Percentiles rank a stretch among this genome's conserved stretches.
Conservation (phyloP, 2,329 filamentous ascomycete species). For the Neophaeococcomyces mojaviensis region DNA sequence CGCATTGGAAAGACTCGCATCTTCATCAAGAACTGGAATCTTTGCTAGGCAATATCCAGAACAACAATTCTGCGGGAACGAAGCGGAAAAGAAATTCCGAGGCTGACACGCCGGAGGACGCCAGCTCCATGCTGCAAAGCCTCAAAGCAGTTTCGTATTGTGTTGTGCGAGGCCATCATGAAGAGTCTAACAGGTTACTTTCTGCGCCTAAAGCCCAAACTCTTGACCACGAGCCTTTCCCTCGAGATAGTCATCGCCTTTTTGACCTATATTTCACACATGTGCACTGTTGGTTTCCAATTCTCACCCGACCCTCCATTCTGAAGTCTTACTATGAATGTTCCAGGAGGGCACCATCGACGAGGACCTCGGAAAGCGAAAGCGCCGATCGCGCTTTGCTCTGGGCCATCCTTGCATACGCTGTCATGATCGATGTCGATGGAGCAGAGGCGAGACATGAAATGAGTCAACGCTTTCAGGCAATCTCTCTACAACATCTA, state of each 20-base stretch:
- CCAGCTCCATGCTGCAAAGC: background rate
- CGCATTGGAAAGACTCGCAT: constrained; percentile 36
- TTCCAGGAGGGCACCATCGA: constrained; percentile 24
- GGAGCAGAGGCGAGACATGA: background rate
- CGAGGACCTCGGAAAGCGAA: background rate
- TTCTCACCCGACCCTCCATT: constrained; percentile 51
- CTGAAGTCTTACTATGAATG: constrained; percentile 51
- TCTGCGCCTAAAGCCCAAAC: background rate
- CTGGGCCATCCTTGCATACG: constrained; percentile 39
- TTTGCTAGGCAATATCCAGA: constrained; percentile 31
- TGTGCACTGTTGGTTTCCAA: constrained; percentile 53
- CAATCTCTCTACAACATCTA: constrained; percentile 1
- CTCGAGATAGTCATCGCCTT: background rate
- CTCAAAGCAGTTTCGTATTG: background rate
- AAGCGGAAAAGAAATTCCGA: constrained; percentile 31
- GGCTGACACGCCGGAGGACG: constrained; percentile 5
- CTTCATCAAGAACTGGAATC: constrained; percentile 34
- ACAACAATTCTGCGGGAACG: constrained; percentile 15
- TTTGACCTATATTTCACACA: constrained; percentile 52
- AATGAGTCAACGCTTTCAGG: background rate
- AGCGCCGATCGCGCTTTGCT: constrained; percentile 32
- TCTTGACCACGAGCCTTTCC: background rate
- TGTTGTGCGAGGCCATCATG: background rate
- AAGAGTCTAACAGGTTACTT: background rate
- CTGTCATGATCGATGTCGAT: constrained; percentile 11